These are phyloP conservation scores for Gnomoniopsis smithogilvyi DNA, from an alignment of 2,329 filamentous ascomycete genomes.

Conservation along the genomic window DNA sequence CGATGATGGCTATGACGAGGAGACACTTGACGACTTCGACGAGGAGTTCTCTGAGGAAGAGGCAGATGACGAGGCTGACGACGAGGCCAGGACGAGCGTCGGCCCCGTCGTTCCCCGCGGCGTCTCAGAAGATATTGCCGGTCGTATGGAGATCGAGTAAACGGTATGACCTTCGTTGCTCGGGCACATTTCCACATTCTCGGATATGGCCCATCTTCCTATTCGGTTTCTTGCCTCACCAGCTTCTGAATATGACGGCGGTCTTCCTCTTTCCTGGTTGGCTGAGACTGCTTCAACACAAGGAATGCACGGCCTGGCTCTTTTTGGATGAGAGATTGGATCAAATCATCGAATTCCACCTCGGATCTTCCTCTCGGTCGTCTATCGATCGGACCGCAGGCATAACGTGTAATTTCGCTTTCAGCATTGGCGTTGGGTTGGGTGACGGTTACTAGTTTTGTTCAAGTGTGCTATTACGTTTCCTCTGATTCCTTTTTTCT, in stretches of 20 bases:
- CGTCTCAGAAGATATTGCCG: conserved; percentile 62
- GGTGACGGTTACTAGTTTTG: background rate
- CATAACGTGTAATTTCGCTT: background rate
- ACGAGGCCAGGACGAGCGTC: conserved; percentile 27
- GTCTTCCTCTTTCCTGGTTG: background rate
- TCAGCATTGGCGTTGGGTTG: background rate
- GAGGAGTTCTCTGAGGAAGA: conserved; percentile 28
- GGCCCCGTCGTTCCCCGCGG: conserved; percentile 42
- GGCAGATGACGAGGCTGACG: conserved; percentile 37
- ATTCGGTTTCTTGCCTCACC: background rate
- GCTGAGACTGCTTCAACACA: conserved; percentile 14
- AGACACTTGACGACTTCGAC: conserved; percentile 38
- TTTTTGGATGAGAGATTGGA: background rate
- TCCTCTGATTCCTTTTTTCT: background rate
- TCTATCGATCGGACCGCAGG: background rate
- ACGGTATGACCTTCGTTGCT: background rate
- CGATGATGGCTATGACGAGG: conserved; percentile 45
- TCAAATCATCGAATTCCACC: background rate
- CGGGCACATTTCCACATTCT: background rate
- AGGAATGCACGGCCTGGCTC: background rate
- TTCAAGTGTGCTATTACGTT: background rate
- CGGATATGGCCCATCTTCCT: background rate
- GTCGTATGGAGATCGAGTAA: conserved; percentile 58
- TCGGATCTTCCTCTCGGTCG: background rate
- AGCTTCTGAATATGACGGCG: background rate